Percentiles rank a stretch among this genome's conserved stretches.
These are phyloP conservation scores for Plasmodium malariae DNA, from an alignment of 169 alveolate genomes.

Conservation along the genomic window DNA sequence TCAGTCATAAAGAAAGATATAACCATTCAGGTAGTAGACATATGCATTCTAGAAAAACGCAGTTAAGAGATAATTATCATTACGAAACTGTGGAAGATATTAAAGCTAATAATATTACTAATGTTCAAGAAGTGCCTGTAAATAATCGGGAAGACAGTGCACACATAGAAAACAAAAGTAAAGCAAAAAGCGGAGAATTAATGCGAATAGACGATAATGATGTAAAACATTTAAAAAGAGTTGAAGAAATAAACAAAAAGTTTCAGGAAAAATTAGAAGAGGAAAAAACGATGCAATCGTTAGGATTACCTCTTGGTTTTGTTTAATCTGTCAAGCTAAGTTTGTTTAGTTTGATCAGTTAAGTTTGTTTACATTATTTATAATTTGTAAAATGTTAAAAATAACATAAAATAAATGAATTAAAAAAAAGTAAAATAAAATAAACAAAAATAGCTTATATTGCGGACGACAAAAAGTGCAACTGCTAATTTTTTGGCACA, in stretches of 20 bases:
- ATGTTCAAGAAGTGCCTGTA: conserved; percentile 9
- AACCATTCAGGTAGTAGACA: conserved; percentile 1
- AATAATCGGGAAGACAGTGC: not conserved
- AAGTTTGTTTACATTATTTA: no score
- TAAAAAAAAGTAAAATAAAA: no score
- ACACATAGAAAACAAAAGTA: not conserved
- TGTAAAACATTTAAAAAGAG: not conserved
- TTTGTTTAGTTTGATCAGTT: no score
- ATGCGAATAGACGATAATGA: conserved; percentile 18
- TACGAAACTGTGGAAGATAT: conserved; percentile 58
- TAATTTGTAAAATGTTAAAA: no score
- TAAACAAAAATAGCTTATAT: no score
- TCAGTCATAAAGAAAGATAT: not conserved
- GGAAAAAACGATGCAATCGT: conserved; percentile 59
- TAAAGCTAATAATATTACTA: not conserved
- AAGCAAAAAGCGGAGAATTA: conserved; percentile 11
- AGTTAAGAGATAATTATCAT: conserved; percentile 40
- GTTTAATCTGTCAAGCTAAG: not conserved
- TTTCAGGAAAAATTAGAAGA: conserved; percentile 57
- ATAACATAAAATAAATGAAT: no score
- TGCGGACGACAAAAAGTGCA: no score
- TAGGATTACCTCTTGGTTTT: conserved; percentile 67
- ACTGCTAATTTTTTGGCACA: no score
- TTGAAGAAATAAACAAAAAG: conserved; percentile 54
- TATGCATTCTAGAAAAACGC: conserved; percentile 30